Evolutionary conservation across 2,329 filamentous ascomycete genomes (phyloP), one percentile per base, ranked within the genome.

Genomic region (Paecilomyces variotii): DNA sequence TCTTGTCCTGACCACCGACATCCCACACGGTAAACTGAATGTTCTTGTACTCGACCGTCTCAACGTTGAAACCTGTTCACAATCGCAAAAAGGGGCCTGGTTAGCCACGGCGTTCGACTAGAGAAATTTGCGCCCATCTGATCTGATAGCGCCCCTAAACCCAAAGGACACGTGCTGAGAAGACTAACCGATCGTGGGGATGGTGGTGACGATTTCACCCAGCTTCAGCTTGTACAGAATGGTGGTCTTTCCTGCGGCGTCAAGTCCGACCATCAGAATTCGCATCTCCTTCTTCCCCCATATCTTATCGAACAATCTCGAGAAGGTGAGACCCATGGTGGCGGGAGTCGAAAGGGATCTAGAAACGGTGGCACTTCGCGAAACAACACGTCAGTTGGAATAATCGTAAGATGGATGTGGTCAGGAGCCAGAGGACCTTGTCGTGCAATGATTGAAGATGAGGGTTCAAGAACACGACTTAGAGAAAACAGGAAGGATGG

Each of bases 231-330:
- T 99, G 84, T 99, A 99, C 70, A 99, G 87, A 76, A 99, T 99
- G 71, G 94, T 99, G 74, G 94, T 99, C 87, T 99, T 99, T 89
- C 94, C 94, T 78, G 94, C 94, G 73, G 94, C 94, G 80, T 99
- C 94, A 73, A 99, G 87, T 86, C 94, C 94, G 72, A 99, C 92
- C 94, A 99, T 99, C 80, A 99, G 80, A 83, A 99, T 97, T 84
- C 94, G 88, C 94, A 99, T 99, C 87, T 99, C 94, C 88, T 97
- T 97, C 89, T 96, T 96, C 75, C 93, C 91, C 88, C 91, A 96
- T 79, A 97, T 86, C 82, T 88, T 87, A 77, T 96, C 90, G 79
- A 97, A 94, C 76, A 97, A 79, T 86, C 94, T 96, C 73, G 92
- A 97, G 82, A 97, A 91, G 76, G 89, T 87, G 79, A 97, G 85